Base-by-base conservation (phyloP, 495 filamentous ascomycete genomes). In the Penicillium verhagenii region DNA sequence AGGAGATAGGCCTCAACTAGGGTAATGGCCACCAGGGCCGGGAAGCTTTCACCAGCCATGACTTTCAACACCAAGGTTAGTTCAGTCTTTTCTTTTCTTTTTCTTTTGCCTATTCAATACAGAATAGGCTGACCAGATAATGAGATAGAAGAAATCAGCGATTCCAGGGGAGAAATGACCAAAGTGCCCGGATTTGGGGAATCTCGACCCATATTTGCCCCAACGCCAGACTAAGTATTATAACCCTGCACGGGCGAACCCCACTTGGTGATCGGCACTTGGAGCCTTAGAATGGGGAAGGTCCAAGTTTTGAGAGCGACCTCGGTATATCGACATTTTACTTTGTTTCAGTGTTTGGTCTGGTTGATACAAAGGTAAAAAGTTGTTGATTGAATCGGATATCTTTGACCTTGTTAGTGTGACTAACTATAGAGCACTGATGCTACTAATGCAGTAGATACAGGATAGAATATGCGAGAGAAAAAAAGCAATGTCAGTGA, bases 1-100 rank as follows among this genome's bases (percentile, higher is more conserved):
- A 74, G 49, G 37, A 72, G 33, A 43, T 66, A 69, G 1, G 57
- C 65, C 51, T 73, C 68, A 10, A 63, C 53, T 1, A 72, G 52
- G 18, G 70, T 50, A 25, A 67, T 37, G 13, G 47, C 58, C 14
- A 59, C 39, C n/a, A 74, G 21, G 39, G 39, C 43, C 7, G 50
- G 47, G 21, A 61, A 14, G 31, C 37, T 57, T 8, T 62, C 56
- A 4, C 61, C 56, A 16, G 43, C 42, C 28, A 11, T 42, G 10
- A 4, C n/a, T 20, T n/a, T 6, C 11, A 39, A 10, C 20, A 7
- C 40, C 23, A 16, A 11, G 21, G 5, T 1, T 31, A 11, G 9
- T 11, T 31, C 9, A 8, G 21, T 20, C n/a, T n/a, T n/a, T 23
- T 5, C 42, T 11, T 3, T n/a, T 23, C 3, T 28, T 46, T 4